These are phyloP conservation scores for Rauvolfia tetraphylla DNA, from an alignment of 257 asterid genomes.

Conservation along the genomic window DNA sequence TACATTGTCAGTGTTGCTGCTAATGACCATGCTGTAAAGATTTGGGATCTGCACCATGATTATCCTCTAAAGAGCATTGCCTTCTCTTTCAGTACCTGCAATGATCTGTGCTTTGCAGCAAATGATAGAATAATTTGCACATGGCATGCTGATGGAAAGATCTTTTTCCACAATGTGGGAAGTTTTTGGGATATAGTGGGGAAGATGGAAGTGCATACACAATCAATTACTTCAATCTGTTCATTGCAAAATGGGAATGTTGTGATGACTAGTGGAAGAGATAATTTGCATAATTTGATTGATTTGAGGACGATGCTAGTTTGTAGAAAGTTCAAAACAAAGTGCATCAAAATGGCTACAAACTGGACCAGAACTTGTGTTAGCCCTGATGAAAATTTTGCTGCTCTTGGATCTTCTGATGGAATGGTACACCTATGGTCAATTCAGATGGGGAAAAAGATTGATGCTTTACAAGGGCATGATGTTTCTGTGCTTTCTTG, in stretches of 20 bases:
- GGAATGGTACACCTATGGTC: slow-evolving; percentile 15
- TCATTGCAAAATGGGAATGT: slow-evolving; percentile 18
- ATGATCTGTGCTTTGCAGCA: slow-evolving; percentile 9
- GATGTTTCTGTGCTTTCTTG: slow-evolving; percentile 13
- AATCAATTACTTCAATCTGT: slow-evolving; percentile 13
- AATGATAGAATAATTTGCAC: slow-evolving; percentile 6
- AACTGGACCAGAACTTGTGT: slow-evolving; percentile 13
- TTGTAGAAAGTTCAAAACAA: slow-evolving; percentile 8
- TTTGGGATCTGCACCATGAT: slow-evolving; percentile 9
- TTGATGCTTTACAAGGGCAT: background rate
- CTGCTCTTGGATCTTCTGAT: slow-evolving; percentile 10
- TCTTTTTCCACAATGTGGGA: background rate
- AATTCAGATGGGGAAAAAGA: slow-evolving; percentile 17
- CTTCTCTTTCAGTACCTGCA: background rate
- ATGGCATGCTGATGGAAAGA: slow-evolving; percentile 11
- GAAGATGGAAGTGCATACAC: slow-evolving; percentile 2
- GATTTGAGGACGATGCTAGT: slow-evolving; percentile 19
- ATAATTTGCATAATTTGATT: slow-evolving; percentile 15
- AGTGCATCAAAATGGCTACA: slow-evolving; percentile 4
- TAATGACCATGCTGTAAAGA: background rate
- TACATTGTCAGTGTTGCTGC: background rate
- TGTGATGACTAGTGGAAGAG: slow-evolving; percentile 19
- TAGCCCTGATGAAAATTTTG: slow-evolving; percentile 12
- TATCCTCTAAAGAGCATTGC: background rate
- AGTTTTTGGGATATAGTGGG: background rate